A percentile compares a stretch with the other conserved stretches of the same genome.
Evolutionary conservation across 2,329 filamentous ascomycete genomes (phyloP).

Genomic region (Colletotrichum somersetense): DNA sequence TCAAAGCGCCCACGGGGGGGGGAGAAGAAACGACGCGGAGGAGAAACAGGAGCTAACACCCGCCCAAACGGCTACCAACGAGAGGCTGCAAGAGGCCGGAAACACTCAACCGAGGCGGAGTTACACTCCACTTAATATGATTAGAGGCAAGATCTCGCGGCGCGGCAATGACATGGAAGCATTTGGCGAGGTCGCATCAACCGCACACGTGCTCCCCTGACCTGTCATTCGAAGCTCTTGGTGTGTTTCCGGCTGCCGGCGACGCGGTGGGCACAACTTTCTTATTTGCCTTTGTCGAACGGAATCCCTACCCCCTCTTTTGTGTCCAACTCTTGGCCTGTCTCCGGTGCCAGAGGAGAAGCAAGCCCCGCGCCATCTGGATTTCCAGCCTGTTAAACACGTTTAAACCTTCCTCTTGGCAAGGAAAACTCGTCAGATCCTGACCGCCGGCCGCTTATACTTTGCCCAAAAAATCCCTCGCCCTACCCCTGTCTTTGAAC

Average conservation of each 20-base stretch:
- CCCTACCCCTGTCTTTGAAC: constrained; percentile 3
- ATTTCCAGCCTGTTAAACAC: constrained; percentile 9
- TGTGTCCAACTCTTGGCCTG: constrained; percentile 28
- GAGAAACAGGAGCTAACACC: constrained; percentile 5
- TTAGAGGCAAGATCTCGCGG: constrained; percentile 25
- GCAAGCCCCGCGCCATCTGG: constrained; percentile 20
- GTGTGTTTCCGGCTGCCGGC: constrained; percentile 7
- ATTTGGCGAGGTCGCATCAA: constrained; percentile 30
- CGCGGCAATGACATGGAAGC: constrained; percentile 15
- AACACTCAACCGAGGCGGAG: constrained; percentile 21
- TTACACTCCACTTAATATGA: constrained; percentile 18
- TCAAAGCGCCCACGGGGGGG: constrained; percentile 22
- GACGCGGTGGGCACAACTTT: background rate
- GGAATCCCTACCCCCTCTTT: constrained; percentile 11
- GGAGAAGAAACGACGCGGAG: background rate
- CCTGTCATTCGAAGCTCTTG: constrained; percentile 27
- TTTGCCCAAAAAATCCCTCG: constrained; percentile 37
- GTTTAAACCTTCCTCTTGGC: constrained; percentile 22
- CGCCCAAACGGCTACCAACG: constrained; percentile 8
- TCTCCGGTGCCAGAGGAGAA: constrained; percentile 8
- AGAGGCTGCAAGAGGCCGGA: constrained; percentile 19
- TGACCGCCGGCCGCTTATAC: constrained; percentile 29
- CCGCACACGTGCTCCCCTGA: constrained; percentile 25
- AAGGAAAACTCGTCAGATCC: constrained; percentile 7
- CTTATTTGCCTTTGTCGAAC: constrained; percentile 3